phyloP scores from a whole-genome alignment of 73 alveolate species.

The Blepharisma japonicum region DNA sequence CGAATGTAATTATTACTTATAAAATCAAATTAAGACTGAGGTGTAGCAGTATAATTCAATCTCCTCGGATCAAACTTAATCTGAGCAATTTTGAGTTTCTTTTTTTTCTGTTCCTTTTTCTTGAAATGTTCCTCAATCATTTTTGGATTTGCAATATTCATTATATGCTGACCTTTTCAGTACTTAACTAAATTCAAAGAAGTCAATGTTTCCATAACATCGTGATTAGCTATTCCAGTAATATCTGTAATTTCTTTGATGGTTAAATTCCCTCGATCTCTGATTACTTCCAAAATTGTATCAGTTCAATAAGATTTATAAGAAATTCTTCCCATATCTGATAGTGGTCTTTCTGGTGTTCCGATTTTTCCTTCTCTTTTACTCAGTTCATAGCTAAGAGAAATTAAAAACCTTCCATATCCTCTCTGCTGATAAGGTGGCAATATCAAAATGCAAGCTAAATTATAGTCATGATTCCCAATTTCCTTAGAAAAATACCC shows the following conservation, averaged over 20 bases:
- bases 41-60: neutral
- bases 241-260: conserved; percentile 71
- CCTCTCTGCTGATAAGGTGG: conserved; percentile 92
- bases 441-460: conserved; percentile 42
- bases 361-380: conserved; percentile 72
- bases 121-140: conserved; percentile 74
- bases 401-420: conserved; percentile 86
- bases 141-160: conserved; percentile 63
- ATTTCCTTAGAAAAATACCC: conserved; percentile 60
- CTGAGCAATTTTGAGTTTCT: neutral
- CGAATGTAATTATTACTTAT: too few relatives aligned
- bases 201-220: conserved; percentile 69
- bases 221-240: conserved; percentile 73
- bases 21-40: too few relatives aligned
- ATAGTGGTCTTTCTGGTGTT: conserved; percentile 93
- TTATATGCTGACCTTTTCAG: conserved; percentile 85
- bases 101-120: conserved; percentile 62
- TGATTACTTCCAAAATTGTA: conserved; percentile 61
- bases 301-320: conserved; percentile 86
- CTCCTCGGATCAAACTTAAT: conserved; percentile 34
- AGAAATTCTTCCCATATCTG: conserved; percentile 81
- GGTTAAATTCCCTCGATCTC: conserved; percentile 61
- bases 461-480: conserved; percentile 38
- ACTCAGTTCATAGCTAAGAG: conserved; percentile 71
- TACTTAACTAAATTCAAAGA: conserved; percentile 68